phyloP scores from a whole-genome alignment of 805 yeast species.

The Starmerella sp. region DNA sequence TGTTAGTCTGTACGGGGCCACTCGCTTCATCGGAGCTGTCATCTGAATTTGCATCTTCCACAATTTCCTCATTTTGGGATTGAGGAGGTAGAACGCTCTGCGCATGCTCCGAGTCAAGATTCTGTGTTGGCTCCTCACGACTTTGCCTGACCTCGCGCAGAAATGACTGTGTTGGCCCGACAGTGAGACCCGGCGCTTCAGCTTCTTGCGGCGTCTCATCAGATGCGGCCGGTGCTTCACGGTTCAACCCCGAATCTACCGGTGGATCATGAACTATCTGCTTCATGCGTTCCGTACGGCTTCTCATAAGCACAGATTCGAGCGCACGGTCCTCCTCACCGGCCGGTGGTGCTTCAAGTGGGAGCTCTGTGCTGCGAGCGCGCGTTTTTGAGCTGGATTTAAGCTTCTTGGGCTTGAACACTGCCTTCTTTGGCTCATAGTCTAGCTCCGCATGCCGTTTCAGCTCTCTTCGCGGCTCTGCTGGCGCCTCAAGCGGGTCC shows the following conservation, averaged over 20 bases:
- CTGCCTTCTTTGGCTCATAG: background rate
- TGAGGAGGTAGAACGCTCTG: too few relatives aligned
- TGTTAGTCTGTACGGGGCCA: conserved; percentile 12
- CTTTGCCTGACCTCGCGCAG: background rate
- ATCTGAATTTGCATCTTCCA: background rate
- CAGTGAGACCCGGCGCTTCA: background rate
- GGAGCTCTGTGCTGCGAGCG: background rate
- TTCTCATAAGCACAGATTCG: background rate
- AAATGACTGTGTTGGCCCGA: background rate
- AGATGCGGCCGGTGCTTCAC: background rate
- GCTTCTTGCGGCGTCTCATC: too few relatives aligned
- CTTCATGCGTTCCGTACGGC: background rate
- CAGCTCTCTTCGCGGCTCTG: background rate
- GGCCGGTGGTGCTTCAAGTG: background rate
- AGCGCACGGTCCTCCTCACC: background rate
- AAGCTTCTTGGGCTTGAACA: conserved; percentile 12
- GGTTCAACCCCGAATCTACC: too few relatives aligned
- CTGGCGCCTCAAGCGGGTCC: conserved; percentile 4
- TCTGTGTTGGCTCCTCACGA: too few relatives aligned
- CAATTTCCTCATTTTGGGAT: background rate
- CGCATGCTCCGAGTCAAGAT: too few relatives aligned
- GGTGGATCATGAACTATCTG: too few relatives aligned
- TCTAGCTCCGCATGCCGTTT: background rate
- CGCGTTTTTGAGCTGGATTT: background rate
- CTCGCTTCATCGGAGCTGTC: background rate